Conservation (phyloP, 225 moss, liverwort and hornwort species). For the Lunularia cruciata region DNA sequence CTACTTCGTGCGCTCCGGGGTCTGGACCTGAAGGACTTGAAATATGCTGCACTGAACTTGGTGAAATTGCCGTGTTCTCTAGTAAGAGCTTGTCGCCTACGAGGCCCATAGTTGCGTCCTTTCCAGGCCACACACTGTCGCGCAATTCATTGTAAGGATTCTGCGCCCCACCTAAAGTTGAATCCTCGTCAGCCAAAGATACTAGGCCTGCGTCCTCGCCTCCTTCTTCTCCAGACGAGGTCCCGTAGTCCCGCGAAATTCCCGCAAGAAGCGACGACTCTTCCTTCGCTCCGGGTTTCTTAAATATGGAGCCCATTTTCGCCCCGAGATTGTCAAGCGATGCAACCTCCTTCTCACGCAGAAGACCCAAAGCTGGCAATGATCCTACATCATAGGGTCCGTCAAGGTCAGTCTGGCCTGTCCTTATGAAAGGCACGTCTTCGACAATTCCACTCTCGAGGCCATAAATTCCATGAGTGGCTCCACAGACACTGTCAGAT, state of each 20-base stretch:
- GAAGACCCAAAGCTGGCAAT: conserved; percentile 4
- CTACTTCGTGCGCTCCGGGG: not conserved
- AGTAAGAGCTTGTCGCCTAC: not conserved
- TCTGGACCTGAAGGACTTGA: not conserved
- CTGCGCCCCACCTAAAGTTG: not conserved
- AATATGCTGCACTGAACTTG: not conserved
- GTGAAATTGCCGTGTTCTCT: not conserved
- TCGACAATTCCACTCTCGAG: conserved; percentile 18
- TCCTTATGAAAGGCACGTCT: conserved; percentile 41
- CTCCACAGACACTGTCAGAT: conserved; percentile 2
- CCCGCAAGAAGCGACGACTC: conserved; percentile 28
- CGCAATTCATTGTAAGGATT: not conserved
- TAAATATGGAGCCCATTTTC: conserved; percentile 30
- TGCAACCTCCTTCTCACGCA: conserved; percentile 24
- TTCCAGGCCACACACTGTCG: not conserved
- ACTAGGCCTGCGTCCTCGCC: conserved; percentile 15
- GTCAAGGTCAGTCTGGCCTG: conserved; percentile 29
- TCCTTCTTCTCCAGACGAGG: conserved; percentile 32
- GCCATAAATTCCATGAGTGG: conserved; percentile 20
- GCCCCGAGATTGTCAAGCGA: conserved; percentile 13
- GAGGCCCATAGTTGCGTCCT: not conserved
- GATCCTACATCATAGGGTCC: conserved; percentile 28
- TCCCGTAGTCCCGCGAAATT: conserved; percentile 33
- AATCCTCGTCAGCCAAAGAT: conserved; percentile 10
- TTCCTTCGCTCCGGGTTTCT: conserved; percentile 29